Evolutionary conservation across 2,329 filamentous ascomycete genomes (phyloP).

Genomic region (Arthrobotrys sinensis): DNA sequence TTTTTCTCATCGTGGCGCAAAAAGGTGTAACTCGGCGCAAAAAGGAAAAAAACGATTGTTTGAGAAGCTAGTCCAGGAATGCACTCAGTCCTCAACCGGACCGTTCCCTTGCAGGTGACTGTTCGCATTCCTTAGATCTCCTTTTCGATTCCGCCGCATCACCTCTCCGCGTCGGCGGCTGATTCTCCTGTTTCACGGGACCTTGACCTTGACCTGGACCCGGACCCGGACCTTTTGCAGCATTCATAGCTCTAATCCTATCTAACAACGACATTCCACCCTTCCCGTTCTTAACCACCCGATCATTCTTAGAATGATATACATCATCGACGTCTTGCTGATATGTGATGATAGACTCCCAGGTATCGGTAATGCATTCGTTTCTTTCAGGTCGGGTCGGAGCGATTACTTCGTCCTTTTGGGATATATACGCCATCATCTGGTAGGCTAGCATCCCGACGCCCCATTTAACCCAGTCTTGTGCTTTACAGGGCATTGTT

Average conservation of each 20-base stretch:
- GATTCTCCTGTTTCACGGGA: too few species aligned
- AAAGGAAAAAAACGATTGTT: background rate
- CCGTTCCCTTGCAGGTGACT: constrained; percentile 9
- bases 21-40: background rate
- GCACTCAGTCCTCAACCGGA: background rate
- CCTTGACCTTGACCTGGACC: too few species aligned
- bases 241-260: background rate
- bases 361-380: background rate
- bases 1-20: too few species aligned
- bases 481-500: background rate
- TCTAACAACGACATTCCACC: background rate
- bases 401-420: background rate
- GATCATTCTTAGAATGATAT: background rate
- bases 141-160: background rate
- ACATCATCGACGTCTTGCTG: background rate
- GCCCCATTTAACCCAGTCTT: background rate
- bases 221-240: background rate
- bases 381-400: background rate
- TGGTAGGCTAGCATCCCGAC: background rate
- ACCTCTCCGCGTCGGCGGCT: background rate
- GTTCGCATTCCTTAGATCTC: background rate
- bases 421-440: background rate
- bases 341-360: background rate
- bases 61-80: background rate
- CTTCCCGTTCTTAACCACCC: background rate